These are phyloP conservation scores for Obelidium mucronatum DNA, from an alignment of 192 early-diverging fungal genomes.

Conservation along the genomic window DNA sequence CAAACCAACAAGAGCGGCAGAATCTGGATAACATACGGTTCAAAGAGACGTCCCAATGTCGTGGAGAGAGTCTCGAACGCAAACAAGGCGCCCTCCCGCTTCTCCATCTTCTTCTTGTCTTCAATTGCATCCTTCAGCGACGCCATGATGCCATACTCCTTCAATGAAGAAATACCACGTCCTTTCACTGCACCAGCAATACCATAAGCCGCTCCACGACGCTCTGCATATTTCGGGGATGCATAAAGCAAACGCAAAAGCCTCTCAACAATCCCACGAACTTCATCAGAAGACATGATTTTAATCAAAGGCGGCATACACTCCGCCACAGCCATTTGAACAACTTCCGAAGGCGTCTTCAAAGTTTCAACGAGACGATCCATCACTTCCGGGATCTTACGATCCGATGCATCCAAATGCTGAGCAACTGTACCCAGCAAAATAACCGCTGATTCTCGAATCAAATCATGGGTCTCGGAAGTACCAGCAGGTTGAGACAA, in stretches of 20 bases:
- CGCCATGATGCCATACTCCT: constrained; percentile 82
- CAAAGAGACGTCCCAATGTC: constrained; percentile 90
- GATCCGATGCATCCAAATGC: constrained; percentile 77
- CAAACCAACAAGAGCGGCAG: constrained; percentile 85
- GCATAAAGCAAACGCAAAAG: constrained; percentile 76
- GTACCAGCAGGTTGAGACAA: constrained; percentile 74
- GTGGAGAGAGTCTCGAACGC: constrained; percentile 89
- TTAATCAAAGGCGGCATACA: constrained; percentile 94
- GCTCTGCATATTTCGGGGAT: constrained; percentile 80
- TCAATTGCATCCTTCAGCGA: constrained; percentile 82
- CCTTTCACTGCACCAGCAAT: constrained; percentile 94
- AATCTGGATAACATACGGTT: constrained; percentile 96
- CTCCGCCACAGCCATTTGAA: constrained; percentile 92
- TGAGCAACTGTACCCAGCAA: constrained; percentile 90
- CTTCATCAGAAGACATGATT: constrained; percentile 64
- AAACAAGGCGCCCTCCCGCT: constrained; percentile 92
- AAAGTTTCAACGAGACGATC: constrained; percentile 89
- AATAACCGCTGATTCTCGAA: constrained; percentile 92
- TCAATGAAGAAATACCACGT: constrained; percentile 84
- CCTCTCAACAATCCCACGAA: constrained; percentile 63
- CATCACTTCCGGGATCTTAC: constrained; percentile 80
- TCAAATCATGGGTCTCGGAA: constrained; percentile 80
- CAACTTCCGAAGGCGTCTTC: constrained; percentile 91
- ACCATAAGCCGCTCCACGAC: constrained; percentile 95
- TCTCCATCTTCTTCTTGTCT: constrained; percentile 75